Base-by-base conservation (phyloP, 495 filamentous ascomycete species). In the Podospora didyma region DNA sequence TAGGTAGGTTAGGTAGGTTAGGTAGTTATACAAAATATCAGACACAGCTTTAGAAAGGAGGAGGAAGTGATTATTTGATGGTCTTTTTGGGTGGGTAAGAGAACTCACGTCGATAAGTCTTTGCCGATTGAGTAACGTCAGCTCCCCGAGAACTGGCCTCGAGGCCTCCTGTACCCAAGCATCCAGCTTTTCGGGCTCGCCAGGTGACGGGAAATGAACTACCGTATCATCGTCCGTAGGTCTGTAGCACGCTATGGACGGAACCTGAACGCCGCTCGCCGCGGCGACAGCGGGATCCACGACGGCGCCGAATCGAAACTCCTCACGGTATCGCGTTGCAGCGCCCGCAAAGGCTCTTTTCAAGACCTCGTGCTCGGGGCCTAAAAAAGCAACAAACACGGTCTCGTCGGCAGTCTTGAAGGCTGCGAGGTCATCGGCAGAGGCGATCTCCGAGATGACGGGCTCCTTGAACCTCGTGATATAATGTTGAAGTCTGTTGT, bases 271-370 rank as follows among this genome's bases (percentile, higher is more conserved):
- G 6, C 47, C 56, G 26, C 62, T 48, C 20, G 46, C 41, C 3
- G 35, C 22, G 5, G 66, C 61, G 24, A 66, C 54, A 7, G 34
- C 24, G 0, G 49, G 10, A 21, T 74, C 71, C 1, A 54, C 58
- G 2, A 62, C 59, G 16, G 67, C 47, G 0, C 70, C 77, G 45
- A 80, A 78, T 0, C 64, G 62, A 51, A 73, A 76, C 53, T 71
- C 67, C 17, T 69, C 62, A 20, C 65, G 56, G 34, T 73, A 69
- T n/a, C 56, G 41, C 31, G 16, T 21, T 0, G 74, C 75, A 4
- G 72, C 61, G 7, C 57, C 53, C 1, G 55, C 49, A 48, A 73
- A 74, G 23, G 48, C 46, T 12, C 48, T 42, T 16, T 42, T 54
- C 1, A 48, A 61, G 11, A 39, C 45, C 9, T 53, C 57, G 35